Percentiles rank a stretch among this genome's conserved stretches.
These are phyloP conservation scores for Fusarium armeniacum DNA, from an alignment of 2,329 filamentous ascomycete species.

Conservation along the genomic window DNA sequence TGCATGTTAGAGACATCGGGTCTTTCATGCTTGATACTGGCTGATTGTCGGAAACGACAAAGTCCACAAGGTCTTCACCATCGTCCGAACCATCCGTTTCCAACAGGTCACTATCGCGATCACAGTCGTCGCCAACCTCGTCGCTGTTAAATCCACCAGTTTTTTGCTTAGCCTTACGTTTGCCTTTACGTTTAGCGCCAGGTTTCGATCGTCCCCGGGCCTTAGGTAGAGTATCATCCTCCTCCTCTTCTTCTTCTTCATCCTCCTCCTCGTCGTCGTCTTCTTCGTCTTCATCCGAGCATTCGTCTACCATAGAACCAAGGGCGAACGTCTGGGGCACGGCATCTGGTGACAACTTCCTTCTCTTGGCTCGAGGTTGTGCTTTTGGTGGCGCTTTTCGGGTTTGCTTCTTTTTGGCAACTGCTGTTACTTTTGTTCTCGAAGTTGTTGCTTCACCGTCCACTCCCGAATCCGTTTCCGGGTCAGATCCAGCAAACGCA, in stretches of 20 bases:
- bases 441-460: not conserved
- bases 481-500: conserved; percentile 60
- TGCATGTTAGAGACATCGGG: conserved; percentile 51
- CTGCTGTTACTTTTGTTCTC: conserved; percentile 8
- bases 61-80: conserved; percentile 66
- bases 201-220: conserved; percentile 38
- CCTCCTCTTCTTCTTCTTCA: conserved; percentile 41
- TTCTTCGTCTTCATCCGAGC: conserved; percentile 31
- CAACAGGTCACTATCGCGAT: conserved; percentile 62
- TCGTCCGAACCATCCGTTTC: conserved; percentile 64
- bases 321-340: conserved; percentile 22
- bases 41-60: conserved; percentile 68
- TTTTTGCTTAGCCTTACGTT: conserved; percentile 44
- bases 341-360: conserved; percentile 33
- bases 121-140: conserved; percentile 66
- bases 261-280: conserved; percentile 39
- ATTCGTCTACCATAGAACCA: conserved; percentile 38
- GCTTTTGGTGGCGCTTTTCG: conserved; percentile 30
- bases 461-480: conserved; percentile 53
- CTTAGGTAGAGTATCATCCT: conserved; percentile 8
- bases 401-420: conserved; percentile 31
- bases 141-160: conserved; percentile 59
- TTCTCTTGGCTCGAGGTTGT: conserved; percentile 44
- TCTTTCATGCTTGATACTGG: conserved; percentile 56
- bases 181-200: conserved; percentile 40